Conservation (phyloP, 352 stramenopile genomes). For the Phytophthora hybrid region DNA sequence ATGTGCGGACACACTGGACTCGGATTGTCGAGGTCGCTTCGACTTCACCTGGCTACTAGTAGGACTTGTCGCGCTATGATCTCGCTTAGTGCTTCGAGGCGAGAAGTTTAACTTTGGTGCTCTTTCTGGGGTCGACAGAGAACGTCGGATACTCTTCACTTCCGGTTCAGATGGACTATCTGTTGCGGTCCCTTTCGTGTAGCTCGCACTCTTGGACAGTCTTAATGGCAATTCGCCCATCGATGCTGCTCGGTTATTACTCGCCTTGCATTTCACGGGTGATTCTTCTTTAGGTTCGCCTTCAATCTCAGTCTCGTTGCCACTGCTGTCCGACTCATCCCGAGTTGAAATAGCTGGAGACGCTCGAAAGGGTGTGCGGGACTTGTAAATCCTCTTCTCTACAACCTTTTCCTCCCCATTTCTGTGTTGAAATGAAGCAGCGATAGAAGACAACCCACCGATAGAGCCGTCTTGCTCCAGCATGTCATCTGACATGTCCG, state of each 20-base stretch:
- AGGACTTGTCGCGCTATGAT: conserved; percentile 8
- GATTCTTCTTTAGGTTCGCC: conserved; percentile 55
- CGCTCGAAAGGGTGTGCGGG: conserved; percentile 39
- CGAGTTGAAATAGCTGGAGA: conserved; percentile 40
- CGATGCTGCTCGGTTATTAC: conserved; percentile 10
- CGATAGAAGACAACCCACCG: conserved; percentile 57
- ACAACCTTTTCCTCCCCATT: conserved; percentile 26
- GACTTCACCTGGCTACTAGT: background rate
- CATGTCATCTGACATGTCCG: conserved; percentile 78
- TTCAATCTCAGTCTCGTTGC: conserved; percentile 73
- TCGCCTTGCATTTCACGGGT: background rate
- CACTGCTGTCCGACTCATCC: conserved; percentile 56
- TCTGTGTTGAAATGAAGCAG: conserved; percentile 54
- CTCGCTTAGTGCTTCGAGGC: conserved; percentile 22
- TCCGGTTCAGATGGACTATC: background rate
- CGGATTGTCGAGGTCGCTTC: conserved; percentile 37
- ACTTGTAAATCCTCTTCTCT: conserved; percentile 59
- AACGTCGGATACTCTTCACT: conserved; percentile 24
- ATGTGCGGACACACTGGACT: background rate
- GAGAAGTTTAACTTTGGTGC: conserved; percentile 9
- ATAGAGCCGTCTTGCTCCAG: conserved; percentile 66
- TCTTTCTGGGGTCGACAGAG: conserved; percentile 36
- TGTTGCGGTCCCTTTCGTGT: conserved; percentile 10
- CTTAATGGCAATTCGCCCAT: conserved; percentile 4
- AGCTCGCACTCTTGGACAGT: conserved; percentile 30